These are phyloP conservation scores for Kalaharituber pfeilii DNA, from an alignment of 2,329 filamentous ascomycete species.

Conservation along the genomic window DNA sequence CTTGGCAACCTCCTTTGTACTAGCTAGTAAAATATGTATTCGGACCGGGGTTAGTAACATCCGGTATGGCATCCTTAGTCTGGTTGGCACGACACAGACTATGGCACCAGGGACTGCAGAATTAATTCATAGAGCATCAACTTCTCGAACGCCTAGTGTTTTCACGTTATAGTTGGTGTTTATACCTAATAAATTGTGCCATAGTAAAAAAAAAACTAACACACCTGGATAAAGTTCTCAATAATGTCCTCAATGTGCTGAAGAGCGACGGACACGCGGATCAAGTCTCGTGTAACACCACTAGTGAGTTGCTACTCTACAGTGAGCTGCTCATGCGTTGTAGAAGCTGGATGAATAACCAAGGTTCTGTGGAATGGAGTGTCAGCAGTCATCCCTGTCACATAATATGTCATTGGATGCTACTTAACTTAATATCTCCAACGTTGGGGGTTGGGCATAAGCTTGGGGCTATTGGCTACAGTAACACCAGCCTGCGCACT, in stretches of 20 bases:
- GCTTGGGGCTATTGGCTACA: conserved; percentile 83
- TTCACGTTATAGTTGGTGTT: too few species aligned
- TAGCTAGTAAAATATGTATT: too few species aligned
- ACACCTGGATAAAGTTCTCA: conserved; percentile 54
- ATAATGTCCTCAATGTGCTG: conserved; percentile 98
- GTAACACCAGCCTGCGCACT: conserved; percentile 66
- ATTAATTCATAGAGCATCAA: too few species aligned
- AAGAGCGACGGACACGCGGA: conserved; percentile 86
- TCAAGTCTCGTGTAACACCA: conserved; percentile 74
- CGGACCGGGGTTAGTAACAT: conserved; percentile 11
- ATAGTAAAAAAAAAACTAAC: too few species aligned
- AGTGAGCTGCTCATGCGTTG: conserved; percentile 80
- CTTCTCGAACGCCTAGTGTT: not conserved
- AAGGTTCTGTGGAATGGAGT: too few species aligned
- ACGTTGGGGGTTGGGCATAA: conserved; percentile 96
- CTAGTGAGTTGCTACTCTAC: conserved; percentile 65
- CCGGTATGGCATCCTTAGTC: not conserved
- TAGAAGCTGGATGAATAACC: conserved; percentile 88
- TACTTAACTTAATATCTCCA: conserved; percentile 75
- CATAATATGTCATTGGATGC: too few species aligned
- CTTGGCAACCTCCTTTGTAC: conserved; percentile 15
- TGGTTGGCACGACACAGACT: too few species aligned
- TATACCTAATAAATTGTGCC: too few species aligned
- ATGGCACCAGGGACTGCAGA: too few species aligned
- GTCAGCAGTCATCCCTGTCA: too few species aligned